phyloP scores from a whole-genome alignment of 2,329 filamentous ascomycete species.

The Emmonsiellopsis sp. region DNA sequence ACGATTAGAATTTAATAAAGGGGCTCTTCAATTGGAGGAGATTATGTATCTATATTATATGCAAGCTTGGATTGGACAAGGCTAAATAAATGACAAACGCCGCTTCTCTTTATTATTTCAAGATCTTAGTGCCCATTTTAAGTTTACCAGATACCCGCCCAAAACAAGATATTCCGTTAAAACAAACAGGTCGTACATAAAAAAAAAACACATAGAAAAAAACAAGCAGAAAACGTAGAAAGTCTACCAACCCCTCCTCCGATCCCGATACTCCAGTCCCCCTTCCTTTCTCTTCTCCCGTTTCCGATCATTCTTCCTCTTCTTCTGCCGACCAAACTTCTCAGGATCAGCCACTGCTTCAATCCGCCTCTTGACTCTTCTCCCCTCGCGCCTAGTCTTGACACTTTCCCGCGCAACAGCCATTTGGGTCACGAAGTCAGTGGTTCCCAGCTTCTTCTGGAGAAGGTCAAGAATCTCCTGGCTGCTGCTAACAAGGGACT shows the following conservation, averaged over 20 bases:
- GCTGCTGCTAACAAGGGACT: constrained; percentile 61
- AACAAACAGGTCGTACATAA: neutral
- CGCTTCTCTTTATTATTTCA: neutral
- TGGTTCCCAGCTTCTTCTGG: constrained; percentile 75
- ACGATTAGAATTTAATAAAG: neutral
- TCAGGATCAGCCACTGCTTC: constrained; percentile 79
- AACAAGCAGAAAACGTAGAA: neutral
- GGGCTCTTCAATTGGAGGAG: neutral
- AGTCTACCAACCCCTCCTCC: constrained; percentile 59
- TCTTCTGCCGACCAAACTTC: constrained; percentile 67
- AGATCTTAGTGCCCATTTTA: neutral
- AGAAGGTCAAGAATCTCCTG: constrained; percentile 72
- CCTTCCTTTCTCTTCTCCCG: constrained; percentile 73
- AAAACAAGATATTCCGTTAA: neutral
- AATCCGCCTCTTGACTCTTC: constrained; percentile 78
- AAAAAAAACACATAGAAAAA: neutral
- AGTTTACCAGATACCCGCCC: neutral
- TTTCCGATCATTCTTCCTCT: constrained; percentile 74
- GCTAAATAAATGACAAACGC: neutral
- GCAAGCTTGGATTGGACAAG: neutral
- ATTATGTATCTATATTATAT: neutral
- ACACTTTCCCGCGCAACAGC: constrained; percentile 64
- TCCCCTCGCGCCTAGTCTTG: constrained; percentile 60
- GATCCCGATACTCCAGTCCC: constrained; percentile 61
- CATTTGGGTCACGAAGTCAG: constrained; percentile 67